Evolutionary conservation across 2,329 filamentous ascomycete genomes (phyloP).

Genomic region (Byssochlamys sp.): DNA sequence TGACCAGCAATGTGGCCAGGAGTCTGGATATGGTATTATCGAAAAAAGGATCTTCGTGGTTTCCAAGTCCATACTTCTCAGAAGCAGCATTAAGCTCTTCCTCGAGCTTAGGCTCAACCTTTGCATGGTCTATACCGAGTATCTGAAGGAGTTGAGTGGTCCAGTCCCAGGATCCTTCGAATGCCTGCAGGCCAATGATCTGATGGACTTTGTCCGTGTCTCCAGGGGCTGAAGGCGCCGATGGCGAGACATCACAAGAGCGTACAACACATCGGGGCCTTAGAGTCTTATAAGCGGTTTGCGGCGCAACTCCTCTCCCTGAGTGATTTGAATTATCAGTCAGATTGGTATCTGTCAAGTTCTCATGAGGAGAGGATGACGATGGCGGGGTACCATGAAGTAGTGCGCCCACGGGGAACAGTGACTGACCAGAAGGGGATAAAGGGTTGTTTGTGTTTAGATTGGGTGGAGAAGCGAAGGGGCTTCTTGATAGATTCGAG

Average conservation of each 20-base stretch:
- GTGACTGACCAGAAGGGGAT: neutral
- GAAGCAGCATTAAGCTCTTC: neutral
- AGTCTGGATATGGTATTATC: neutral
- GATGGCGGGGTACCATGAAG: neutral
- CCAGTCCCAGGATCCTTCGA: neutral
- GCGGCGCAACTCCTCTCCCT: neutral
- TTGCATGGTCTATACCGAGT: neutral
- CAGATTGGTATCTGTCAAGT: neutral
- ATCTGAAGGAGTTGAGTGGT: neutral
- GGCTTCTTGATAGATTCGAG: too few species aligned
- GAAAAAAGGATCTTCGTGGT: neutral
- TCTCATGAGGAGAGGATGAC: neutral
- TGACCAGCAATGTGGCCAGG: neutral
- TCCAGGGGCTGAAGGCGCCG: neutral
- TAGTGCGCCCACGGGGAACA: neutral
- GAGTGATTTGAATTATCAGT: neutral
- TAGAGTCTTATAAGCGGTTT: neutral
- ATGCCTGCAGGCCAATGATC: neutral
- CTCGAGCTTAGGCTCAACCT: neutral
- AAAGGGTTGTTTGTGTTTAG: neutral
- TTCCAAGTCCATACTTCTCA: neutral
- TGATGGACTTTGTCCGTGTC: neutral
- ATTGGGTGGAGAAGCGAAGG: neutral
- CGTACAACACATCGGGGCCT: neutral
- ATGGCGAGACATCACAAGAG: neutral